phyloP scores from a whole-genome alignment of 192 early-diverging fungal species.

The Coemansia sp. region DNA sequence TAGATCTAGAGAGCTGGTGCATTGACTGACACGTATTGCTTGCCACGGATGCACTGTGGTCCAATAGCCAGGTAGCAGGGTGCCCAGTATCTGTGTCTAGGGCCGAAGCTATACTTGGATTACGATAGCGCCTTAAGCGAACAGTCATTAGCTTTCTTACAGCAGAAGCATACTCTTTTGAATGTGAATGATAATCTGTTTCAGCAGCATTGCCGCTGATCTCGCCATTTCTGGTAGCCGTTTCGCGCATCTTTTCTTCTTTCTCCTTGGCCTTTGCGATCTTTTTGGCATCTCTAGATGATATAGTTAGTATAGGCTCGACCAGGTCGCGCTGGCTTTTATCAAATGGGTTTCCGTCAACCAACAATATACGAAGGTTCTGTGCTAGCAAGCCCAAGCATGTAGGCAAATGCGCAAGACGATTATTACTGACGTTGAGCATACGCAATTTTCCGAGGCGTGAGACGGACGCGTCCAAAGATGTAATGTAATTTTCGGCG shows the following conservation, averaged over 20 bases:
- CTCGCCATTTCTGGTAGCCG: constrained; percentile 14
- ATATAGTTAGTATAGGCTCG: constrained; percentile 39
- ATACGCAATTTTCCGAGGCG: constrained; percentile 43
- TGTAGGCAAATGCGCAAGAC: constrained; percentile 30
- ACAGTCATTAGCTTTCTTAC: constrained; percentile 33
- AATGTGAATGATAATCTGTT: constrained; percentile 14
- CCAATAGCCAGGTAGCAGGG: background rate
- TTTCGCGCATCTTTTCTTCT: constrained; percentile 15
- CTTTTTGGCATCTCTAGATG: constrained; percentile 20
- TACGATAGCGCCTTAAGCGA: constrained; percentile 26
- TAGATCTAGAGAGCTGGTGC: background rate
- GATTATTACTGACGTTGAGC: constrained; percentile 54
- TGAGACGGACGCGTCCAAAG: constrained; percentile 29
- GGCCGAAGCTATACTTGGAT: background rate
- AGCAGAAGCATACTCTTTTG: constrained; percentile 30
- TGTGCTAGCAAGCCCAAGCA: constrained; percentile 47
- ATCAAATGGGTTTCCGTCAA: constrained; percentile 55
- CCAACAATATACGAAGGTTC: constrained; percentile 33
- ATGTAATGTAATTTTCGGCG: constrained; percentile 39
- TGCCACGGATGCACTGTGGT: background rate
- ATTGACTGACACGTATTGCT: background rate
- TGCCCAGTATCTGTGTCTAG: background rate
- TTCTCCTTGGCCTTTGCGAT: constrained; percentile 30
- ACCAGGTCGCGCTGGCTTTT: constrained; percentile 26
- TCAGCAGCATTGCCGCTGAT: background rate